Conservation (phyloP, 306 rosid genomes). For the Purshia tridentata region DNA sequence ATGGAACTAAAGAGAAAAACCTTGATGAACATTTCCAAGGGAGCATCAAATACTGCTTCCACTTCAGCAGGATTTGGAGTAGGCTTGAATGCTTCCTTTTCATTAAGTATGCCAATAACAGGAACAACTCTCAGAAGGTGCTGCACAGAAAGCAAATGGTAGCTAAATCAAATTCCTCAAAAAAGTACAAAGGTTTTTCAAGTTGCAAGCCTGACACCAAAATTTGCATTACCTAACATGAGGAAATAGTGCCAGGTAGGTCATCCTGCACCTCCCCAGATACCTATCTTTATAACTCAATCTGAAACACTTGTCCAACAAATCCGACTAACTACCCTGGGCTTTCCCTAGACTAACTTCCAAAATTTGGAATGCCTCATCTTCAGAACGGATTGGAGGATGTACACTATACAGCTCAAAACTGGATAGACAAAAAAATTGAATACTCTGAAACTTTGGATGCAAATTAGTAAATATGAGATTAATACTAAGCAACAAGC, state of each 20-base stretch:
- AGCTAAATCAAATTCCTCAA: neutral
- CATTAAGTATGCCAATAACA: conserved; percentile 75
- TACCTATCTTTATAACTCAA: conserved; percentile 6
- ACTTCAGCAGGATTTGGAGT: conserved; percentile 78
- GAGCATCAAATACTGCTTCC: conserved; percentile 85
- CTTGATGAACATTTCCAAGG: conserved; percentile 95
- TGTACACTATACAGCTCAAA: neutral
- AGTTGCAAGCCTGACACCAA: neutral
- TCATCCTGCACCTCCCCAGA: neutral
- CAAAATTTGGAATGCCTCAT: neutral
- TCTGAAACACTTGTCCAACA: neutral
- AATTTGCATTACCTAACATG: neutral
- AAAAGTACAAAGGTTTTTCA: neutral
- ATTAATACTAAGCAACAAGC: neutral
- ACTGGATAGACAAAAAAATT: neutral
- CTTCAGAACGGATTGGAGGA: neutral
- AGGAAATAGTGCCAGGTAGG: neutral
- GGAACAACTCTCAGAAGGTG: conserved; percentile 90
- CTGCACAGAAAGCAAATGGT: conserved; percentile 40
- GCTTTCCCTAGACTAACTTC: neutral
- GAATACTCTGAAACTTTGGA: neutral
- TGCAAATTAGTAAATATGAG: neutral
- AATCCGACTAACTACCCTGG: neutral
- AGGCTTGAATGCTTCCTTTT: conserved; percentile 72
- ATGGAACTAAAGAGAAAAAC: conserved; percentile 32